phyloP scores from a whole-genome alignment of 495 filamentous ascomycete genomes.

The Hypoxylon subgilvum region DNA sequence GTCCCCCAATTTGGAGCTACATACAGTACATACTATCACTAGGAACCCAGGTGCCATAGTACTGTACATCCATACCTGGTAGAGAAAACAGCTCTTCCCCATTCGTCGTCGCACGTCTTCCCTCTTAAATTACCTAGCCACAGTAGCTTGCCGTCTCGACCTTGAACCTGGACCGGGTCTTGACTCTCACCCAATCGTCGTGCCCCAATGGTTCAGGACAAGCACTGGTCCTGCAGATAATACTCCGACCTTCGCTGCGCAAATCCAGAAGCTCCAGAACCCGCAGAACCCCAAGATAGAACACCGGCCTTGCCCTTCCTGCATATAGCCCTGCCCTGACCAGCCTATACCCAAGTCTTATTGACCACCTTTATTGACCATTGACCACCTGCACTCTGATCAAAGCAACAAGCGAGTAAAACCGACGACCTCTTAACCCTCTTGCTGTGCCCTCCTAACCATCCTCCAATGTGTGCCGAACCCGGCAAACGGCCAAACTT shows the following conservation, averaged over 20 bases:
- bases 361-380: not conserved
- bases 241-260: slow-evolving; percentile 41
- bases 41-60: not conserved
- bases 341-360: too few relatives aligned
- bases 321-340: slow-evolving; percentile 29
- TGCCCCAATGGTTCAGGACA: slow-evolving; percentile 27
- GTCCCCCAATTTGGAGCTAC: not conserved
- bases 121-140: slow-evolving; percentile 26
- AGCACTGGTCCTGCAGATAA: slow-evolving; percentile 41
- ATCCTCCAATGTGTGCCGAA: slow-evolving; percentile 35
- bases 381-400: too few relatives aligned
- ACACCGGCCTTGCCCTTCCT: slow-evolving; percentile 17
- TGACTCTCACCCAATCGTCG: slow-evolving; percentile 34
- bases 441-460: slow-evolving; percentile 33
- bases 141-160: slow-evolving; percentile 32
- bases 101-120: slow-evolving; percentile 29
- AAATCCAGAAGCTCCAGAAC: slow-evolving; percentile 37
- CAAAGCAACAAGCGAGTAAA: slow-evolving; percentile 21
- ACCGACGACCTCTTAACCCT: slow-evolving; percentile 19
- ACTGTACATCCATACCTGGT: too few relatives aligned
- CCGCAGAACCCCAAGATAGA: slow-evolving; percentile 13
- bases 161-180: slow-evolving; percentile 31
- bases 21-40: not conserved
- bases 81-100: slow-evolving; percentile 15
- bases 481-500: slow-evolving; percentile 30